Evolutionary conservation across 73 alveolate genomes (phyloP).

Genomic region (Symbiodinium natans): DNA sequence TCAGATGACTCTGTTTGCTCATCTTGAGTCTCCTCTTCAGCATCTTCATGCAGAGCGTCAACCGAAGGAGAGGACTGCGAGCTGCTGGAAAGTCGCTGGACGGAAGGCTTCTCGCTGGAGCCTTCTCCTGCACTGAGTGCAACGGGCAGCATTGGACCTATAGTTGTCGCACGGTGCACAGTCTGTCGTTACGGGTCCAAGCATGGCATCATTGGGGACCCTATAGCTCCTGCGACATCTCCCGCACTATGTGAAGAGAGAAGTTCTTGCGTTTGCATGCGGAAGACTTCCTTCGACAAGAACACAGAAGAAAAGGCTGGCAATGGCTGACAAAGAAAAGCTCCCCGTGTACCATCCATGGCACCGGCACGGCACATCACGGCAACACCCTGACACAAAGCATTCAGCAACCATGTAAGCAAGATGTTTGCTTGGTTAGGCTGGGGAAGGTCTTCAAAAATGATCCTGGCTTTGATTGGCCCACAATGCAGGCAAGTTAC

Average conservation of each 20-base stretch:
- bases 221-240: not conserved
- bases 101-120: not conserved
- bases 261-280: constrained; percentile 53
- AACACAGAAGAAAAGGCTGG: not conserved
- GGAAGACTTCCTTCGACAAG: constrained; percentile 42
- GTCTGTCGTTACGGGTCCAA: too few species aligned
- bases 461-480: too few species aligned
- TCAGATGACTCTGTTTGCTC: constrained; percentile 5
- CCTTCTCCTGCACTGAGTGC: not conserved
- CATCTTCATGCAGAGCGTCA: not conserved
- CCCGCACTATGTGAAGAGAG: not conserved
- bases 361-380: too few species aligned
- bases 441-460: too few species aligned
- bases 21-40: not conserved
- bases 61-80: not conserved
- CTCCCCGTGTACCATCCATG: too few species aligned
- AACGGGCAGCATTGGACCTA: too few species aligned
- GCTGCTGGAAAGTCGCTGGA: not conserved
- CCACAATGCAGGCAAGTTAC: not conserved
- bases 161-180: too few species aligned
- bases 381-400: too few species aligned
- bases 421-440: too few species aligned
- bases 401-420: too few species aligned
- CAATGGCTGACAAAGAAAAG: too few species aligned
- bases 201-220: too few species aligned